Evolutionary conservation across 139 green algal genomes (phyloP), one percentile per base, ranked within the genome.

Genomic region (Monoraphidium neglectum): DNA sequence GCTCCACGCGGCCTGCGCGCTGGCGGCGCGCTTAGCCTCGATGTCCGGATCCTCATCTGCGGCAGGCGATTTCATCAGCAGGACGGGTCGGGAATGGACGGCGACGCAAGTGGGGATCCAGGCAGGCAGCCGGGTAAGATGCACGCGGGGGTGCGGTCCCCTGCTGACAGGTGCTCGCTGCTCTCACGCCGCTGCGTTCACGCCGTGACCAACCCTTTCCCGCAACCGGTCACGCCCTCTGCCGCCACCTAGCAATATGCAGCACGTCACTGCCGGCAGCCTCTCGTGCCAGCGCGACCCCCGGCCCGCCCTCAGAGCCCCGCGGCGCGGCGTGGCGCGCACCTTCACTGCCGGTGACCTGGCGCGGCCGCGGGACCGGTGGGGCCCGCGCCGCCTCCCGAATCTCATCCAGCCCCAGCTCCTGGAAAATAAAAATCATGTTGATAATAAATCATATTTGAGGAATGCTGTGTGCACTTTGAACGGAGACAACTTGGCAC

Each of bases 381-480:
- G 49, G 49, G 61, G 80, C 63, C 26, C 73, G 37, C 13, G 85
- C 73, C 54, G 84, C 92, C 1, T 92, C 63, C 46, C 87, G 80
- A 61, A 98, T 87, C 59, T 99, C 95, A 56, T 99, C 92, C 16
- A 99, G 75, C 0, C 96, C 96, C 66, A 99, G 94, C 83, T 99
- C 93, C 63, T 97, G 80, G 57, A 59, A 30, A 24, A 32, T 16
- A 35, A 24, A 35, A n/a, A 67, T 36, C n/a, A 67, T 21, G 23
- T 24, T 21, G 59, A 36, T 23, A 35, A 67, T 67, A 21, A 67
- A 21, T 53, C 35, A 70, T 36, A 24, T 54, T n/a, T n/a, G n/a
- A n/a, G n/a, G n/a, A n/a, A n/a, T n/a, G n/a, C n/a, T 26, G 47
- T 56, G 47, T 56, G 47, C 47, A 15, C 16, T 56, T 12, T 56